A percentile compares a stretch with the other conserved stretches of the same genome.
phyloP scores from a whole-genome alignment of 2,329 filamentous ascomycete species.

The Penicillium concentricum region DNA sequence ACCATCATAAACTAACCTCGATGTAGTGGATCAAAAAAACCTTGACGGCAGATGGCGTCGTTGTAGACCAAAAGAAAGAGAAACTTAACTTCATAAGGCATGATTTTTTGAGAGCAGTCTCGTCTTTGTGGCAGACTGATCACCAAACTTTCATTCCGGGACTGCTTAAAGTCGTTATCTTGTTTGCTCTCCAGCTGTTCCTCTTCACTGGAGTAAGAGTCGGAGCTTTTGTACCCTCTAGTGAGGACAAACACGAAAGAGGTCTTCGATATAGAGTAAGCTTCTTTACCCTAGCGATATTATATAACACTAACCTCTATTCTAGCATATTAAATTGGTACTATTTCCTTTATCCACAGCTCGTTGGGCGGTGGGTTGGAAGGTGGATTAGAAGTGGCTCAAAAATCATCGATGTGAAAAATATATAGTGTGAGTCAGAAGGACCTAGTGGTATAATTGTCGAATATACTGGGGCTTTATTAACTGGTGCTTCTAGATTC shows the following conservation, averaged over 20 bases:
- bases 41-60: no score
- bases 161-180: neutral
- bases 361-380: neutral
- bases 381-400: no score
- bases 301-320: neutral
- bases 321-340: conserved; percentile 1
- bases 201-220: conserved; percentile 6
- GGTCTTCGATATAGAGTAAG: conserved; percentile 1
- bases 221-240: conserved; percentile 3
- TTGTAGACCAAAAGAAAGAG: no score
- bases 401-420: neutral
- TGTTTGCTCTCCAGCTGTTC: conserved; percentile 1
- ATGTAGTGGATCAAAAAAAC: no score
- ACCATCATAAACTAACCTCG: no score
- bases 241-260: conserved; percentile 1
- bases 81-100: no score
- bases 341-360: neutral
- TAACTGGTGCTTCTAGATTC: neutral
- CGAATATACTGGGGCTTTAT: neutral
- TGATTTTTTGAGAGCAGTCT: no score
- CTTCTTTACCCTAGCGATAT: neutral
- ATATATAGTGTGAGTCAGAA: neutral
- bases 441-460: neutral
- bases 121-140: no score
- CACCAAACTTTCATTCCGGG: neutral